These are phyloP conservation scores for Xylaria sp. DNA, from an alignment of 2,329 filamentous ascomycete genomes.

Conservation along the genomic window DNA sequence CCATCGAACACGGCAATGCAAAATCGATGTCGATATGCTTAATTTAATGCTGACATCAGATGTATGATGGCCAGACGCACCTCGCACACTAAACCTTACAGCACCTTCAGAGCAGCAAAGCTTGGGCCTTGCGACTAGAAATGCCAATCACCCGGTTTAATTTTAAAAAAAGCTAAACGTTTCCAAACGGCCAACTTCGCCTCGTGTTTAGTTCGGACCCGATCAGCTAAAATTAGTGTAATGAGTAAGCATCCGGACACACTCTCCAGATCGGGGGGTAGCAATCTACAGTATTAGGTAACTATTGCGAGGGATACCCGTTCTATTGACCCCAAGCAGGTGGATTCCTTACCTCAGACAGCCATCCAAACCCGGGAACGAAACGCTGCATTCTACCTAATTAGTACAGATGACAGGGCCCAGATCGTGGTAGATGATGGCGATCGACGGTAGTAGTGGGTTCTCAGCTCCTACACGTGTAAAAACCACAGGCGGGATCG, in stretches of 20 bases:
- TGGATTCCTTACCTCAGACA: conserved; percentile 8
- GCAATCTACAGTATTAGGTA: neutral
- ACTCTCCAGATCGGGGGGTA: neutral
- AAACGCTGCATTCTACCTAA: neutral
- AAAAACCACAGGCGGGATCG: neutral
- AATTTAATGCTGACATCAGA: conserved; percentile 14
- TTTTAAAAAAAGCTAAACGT: conserved; percentile 3
- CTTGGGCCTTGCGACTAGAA: neutral
- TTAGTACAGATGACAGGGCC: neutral
- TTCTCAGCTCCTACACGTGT: conserved; percentile 16
- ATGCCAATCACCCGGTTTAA: neutral
- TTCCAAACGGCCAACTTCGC: neutral
- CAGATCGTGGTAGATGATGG: conserved; percentile 15
- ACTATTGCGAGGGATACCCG: conserved; percentile 1
- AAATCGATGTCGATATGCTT: conserved; percentile 2
- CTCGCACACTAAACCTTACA: neutral
- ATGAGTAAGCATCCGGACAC: conserved; percentile 24
- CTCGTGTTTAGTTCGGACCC: neutral
- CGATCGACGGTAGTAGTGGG: conserved; percentile 28
- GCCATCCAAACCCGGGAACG: neutral
- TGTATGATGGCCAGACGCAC: neutral
- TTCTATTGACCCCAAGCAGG: neutral
- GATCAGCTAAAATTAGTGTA: conserved; percentile 25
- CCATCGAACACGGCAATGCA: neutral
- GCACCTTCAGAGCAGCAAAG: neutral